phyloP scores from a whole-genome alignment of 768 basidiomycete genomes.

The Pleurotus salmoneostramineus region DNA sequence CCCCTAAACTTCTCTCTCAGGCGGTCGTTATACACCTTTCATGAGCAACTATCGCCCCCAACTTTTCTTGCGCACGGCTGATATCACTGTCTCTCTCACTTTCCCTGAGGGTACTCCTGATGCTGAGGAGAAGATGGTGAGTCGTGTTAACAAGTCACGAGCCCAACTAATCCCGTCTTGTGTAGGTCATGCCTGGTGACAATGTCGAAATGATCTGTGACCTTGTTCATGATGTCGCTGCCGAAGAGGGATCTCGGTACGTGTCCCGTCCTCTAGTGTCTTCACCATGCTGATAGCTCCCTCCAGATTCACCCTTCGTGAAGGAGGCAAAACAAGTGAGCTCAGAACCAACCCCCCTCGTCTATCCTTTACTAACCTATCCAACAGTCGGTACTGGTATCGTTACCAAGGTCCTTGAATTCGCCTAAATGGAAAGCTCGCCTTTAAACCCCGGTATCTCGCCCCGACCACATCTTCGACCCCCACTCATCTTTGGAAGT shows the following conservation, averaged over 20 bases:
- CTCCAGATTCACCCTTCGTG: constrained; percentile 80
- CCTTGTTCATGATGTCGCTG: constrained; percentile 81
- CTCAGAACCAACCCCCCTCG: not conserved
- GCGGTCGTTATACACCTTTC: constrained; percentile 89
- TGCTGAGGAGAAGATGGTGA: constrained; percentile 83
- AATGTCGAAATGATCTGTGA: constrained; percentile 91
- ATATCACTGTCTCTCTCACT: constrained; percentile 79
- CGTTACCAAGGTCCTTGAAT: constrained; percentile 77
- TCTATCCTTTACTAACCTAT: not conserved
- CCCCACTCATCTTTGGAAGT: constrained; percentile 13
- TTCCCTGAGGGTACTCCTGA: constrained; percentile 86
- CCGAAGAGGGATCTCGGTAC: constrained; percentile 81
- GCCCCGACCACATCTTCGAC: not conserved
- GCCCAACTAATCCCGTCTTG: not conserved
- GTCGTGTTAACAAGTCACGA: constrained; percentile 10
- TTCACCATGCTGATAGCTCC: constrained; percentile 8
- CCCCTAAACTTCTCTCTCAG: constrained; percentile 21
- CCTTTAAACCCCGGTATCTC: not conserved
- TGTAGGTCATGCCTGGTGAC: constrained; percentile 93
- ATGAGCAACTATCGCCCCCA: constrained; percentile 93
- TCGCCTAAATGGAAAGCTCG: constrained; percentile 8
- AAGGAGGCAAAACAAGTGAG: constrained; percentile 83
- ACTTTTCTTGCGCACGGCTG: constrained; percentile 93
- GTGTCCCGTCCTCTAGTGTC: constrained; percentile 14
- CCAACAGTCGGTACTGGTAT: constrained; percentile 86